Evolutionary conservation across 2,329 filamentous ascomycete species (phyloP).

Genomic region (Lecanicillium sp.): DNA sequence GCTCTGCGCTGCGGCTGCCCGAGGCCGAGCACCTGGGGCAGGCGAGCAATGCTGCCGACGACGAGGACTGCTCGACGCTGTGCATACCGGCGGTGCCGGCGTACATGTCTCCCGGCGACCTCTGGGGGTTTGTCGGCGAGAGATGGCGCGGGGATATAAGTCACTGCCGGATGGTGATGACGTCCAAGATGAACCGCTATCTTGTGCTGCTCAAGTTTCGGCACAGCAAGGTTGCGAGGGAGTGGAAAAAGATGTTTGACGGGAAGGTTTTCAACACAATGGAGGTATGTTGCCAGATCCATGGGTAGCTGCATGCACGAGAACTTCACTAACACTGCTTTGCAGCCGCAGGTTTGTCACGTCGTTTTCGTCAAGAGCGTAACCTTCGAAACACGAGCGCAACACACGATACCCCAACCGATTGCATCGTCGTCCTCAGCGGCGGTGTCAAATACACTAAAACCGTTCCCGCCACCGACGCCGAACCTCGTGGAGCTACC

Average conservation of each 20-base stretch:
- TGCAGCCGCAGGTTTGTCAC: constrained; percentile 82
- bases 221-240: constrained; percentile 63
- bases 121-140: constrained; percentile 86
- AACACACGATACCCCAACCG: constrained; percentile 50
- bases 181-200: constrained; percentile 81
- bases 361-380: constrained; percentile 93
- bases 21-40: constrained; percentile 19
- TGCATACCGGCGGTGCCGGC: constrained; percentile 93
- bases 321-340: constrained; percentile 17
- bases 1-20: constrained; percentile 43
- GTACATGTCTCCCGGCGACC: constrained; percentile 85
- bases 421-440: constrained; percentile 42
- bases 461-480: constrained; percentile 61
- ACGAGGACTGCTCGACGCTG: constrained; percentile 74
- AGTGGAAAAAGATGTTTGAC: constrained; percentile 84
- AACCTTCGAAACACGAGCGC: constrained; percentile 64
- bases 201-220: constrained; percentile 95
- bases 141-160: constrained; percentile 79
- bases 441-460: constrained; percentile 40
- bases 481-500: constrained; percentile 85
- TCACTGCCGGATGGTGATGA: constrained; percentile 92
- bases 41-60: constrained; percentile 23
- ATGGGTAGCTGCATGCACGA: background rate
- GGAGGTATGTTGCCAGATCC: constrained; percentile 55
- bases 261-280: constrained; percentile 89